phyloP scores from a whole-genome alignment of 2,329 filamentous ascomycete genomes.

The Diaporthe sp. region DNA sequence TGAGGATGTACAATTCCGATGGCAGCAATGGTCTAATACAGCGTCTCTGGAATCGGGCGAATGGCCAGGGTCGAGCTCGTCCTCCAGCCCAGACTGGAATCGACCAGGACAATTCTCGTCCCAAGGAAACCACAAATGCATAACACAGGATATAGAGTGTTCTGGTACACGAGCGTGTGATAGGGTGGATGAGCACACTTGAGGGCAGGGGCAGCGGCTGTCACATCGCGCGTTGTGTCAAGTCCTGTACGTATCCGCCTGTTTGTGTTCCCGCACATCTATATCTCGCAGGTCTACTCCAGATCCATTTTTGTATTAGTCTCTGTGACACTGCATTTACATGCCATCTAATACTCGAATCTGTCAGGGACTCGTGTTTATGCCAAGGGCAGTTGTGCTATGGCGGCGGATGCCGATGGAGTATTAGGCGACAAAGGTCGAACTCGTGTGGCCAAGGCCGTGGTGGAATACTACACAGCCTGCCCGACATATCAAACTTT shows the following conservation, averaged over 20 bases:
- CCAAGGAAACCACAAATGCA: not conserved
- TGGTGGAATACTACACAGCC: not conserved
- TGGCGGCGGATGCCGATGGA: not conserved
- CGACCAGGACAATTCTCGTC: not conserved
- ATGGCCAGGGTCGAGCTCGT: not conserved
- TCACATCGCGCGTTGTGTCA: not conserved
- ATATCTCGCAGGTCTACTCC: not conserved
- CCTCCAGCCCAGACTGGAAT: not conserved
- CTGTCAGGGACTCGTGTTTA: not conserved
- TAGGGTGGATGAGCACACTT: not conserved
- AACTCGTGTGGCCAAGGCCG: not conserved
- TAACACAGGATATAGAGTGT: not conserved
- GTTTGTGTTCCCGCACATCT: not conserved
- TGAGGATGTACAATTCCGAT: not conserved
- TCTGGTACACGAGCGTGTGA: not conserved
- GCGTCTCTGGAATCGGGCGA: conserved; percentile 20
- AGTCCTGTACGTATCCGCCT: not conserved
- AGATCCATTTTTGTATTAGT: not conserved
- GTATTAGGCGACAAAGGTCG: not conserved
- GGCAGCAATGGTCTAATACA: not conserved
- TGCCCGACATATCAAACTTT: not conserved
- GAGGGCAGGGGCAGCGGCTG: not conserved
- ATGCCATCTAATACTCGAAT: not conserved
- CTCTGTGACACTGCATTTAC: not conserved
- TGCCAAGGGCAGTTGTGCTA: not conserved